Evolutionary conservation across 108 stramenopile species (phyloP), one percentile per base, ranked within the genome.

Genomic region (Epithemia pelagica): DNA sequence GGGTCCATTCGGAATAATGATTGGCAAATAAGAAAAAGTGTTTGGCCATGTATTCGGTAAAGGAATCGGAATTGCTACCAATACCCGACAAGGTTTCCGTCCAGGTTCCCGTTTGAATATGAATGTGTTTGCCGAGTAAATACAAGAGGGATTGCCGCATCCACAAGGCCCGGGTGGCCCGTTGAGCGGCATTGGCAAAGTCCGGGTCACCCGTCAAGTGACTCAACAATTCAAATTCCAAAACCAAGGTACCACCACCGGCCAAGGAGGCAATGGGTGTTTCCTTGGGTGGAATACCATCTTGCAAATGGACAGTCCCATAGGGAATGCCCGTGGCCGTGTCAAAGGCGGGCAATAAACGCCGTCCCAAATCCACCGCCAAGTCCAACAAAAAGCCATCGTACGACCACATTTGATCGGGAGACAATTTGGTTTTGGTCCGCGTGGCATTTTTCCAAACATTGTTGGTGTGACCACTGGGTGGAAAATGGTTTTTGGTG

Each of bases 1-100:
- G 5, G 10, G 37, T 46, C 37, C 10, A 10, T 15, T 5, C 5
- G 15, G 37, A 46, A 46, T 46, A 46, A 5, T 15, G 37, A 2
- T 73, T 65, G 22, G 85, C 83, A 70, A 95, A 96, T 10, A 96
- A 65, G 19, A 90, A 61, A 69, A 94, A 85, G 53, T 82, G 80
- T 65, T 94, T 96, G 37, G 86, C 52, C 32, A 96, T 71, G 70
- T 98, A 97, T 77, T 98, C 97, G 73, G 90, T 95, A 70, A 96
- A 96, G 28, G 89, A 91, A 69, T 98, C 97, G 0, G 90, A 88
- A 72, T 98, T 98, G 18, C 74, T 78, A 20, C 97, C 97, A 64
- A 98, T 81, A 0, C 97, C 96, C 29, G 85, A 83, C 26, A 92
- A 59, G 1, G 74, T 37, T 77, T 98, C 97, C 2, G 77, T 84